A percentile compares a stretch with the other conserved stretches of the same genome.
Conservation (phyloP, 176 grass and related monocot genomes). For the Canna indica region DNA sequence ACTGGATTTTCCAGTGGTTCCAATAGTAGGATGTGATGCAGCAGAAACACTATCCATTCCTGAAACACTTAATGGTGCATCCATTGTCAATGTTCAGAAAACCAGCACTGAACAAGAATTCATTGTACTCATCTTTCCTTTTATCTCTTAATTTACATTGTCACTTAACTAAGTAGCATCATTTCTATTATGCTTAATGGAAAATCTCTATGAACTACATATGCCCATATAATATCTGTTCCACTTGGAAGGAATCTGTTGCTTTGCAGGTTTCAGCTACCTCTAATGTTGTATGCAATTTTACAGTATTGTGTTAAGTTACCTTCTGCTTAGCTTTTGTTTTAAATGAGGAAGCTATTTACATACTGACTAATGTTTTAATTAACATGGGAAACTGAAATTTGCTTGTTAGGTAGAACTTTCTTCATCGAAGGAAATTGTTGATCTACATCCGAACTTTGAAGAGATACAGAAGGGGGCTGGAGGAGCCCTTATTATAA, state of each 20-base stretch:
- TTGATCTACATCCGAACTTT: slow-evolving; percentile 38
- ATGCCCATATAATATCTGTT: too few relatives aligned
- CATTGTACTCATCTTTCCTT: slow-evolving; percentile 32
- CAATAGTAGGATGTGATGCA: slow-evolving; percentile 24
- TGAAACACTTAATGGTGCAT: slow-evolving; percentile 43
- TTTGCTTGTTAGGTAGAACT: slow-evolving; percentile 49
- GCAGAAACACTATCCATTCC: slow-evolving; percentile 35
- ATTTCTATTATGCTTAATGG: too few relatives aligned
- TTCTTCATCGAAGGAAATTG: slow-evolving; percentile 60
- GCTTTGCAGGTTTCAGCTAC: not conserved
- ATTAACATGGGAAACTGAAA: not conserved
- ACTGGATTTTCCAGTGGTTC: slow-evolving; percentile 54
- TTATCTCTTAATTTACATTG: not conserved
- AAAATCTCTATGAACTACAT: too few relatives aligned
- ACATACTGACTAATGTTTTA: not conserved
- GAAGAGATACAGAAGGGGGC: slow-evolving; percentile 41
- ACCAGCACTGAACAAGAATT: slow-evolving; percentile 28
- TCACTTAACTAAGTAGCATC: too few relatives aligned
- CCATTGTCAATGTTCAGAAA: slow-evolving; percentile 47
- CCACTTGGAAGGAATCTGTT: too few relatives aligned
- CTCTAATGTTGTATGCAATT: not conserved
- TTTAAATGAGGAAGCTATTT: not conserved
- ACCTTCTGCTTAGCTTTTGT: not conserved
- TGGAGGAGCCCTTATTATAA: slow-evolving; percentile 43
- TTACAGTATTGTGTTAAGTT: too few relatives aligned